Percentiles rank a stretch among this genome's conserved stretches.
These are phyloP conservation scores for Phylloporus rhodoxanthus DNA, from an alignment of 768 basidiomycete species.

Conservation along the genomic window DNA sequence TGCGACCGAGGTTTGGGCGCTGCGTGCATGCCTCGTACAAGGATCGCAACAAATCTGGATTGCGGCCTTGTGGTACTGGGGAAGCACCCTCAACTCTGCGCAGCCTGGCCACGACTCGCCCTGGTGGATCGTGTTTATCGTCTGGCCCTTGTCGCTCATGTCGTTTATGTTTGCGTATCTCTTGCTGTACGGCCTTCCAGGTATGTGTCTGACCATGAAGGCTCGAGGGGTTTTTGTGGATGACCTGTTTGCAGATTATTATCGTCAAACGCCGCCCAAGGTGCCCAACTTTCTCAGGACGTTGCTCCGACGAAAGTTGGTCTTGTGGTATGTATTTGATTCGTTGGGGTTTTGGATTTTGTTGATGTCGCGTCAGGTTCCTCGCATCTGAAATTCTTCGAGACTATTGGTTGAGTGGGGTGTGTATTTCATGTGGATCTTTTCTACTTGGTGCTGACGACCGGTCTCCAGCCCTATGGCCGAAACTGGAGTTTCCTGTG, in stretches of 20 bases:
- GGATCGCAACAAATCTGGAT: slow-evolving; percentile 96
- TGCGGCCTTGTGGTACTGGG: slow-evolving; percentile 95
- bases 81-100: slow-evolving; percentile 63
- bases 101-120: slow-evolving; percentile 53
- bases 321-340: slow-evolving; percentile 56
- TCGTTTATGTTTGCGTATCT: slow-evolving; percentile 75
- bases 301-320: slow-evolving; percentile 83
- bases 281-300: slow-evolving; percentile 90
- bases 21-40: slow-evolving; percentile 89
- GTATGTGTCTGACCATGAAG: slow-evolving; percentile 37
- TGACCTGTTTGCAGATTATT: slow-evolving; percentile 55
- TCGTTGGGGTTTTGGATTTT: neutral
- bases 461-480: slow-evolving; percentile 62
- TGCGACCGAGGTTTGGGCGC: slow-evolving; percentile 89
- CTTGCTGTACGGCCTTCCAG: slow-evolving; percentile 82
- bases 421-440: slow-evolving; percentile 33
- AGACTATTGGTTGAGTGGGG: slow-evolving; percentile 89
- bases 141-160: slow-evolving; percentile 77
- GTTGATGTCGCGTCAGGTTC: slow-evolving; percentile 44
- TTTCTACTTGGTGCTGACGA: slow-evolving; percentile 7
- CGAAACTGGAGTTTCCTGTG: slow-evolving; percentile 95
- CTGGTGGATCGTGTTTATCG: slow-evolving; percentile 77
- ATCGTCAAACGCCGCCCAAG: slow-evolving; percentile 88
- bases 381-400: slow-evolving; percentile 84
- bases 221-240: neutral